Percentiles rank a stretch among this genome's conserved stretches.
Evolutionary conservation across 345 rosid genomes (phyloP).

Genomic region (Cardiospermum halicacabum): DNA sequence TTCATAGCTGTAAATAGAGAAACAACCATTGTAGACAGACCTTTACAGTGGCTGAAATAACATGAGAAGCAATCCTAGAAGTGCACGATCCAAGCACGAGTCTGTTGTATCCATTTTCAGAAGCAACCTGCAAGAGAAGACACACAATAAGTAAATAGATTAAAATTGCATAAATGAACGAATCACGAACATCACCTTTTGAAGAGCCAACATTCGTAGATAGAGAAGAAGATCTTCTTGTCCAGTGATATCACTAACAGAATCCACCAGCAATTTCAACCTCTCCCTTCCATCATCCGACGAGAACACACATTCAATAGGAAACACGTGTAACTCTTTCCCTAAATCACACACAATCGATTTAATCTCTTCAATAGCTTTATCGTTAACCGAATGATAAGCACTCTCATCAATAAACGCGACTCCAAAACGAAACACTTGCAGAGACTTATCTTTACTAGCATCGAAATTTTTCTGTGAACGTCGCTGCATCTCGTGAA

Average conservation of each 20-base stretch:
- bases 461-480: conserved; percentile 85
- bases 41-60: conserved; percentile 83
- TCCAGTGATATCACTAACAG: conserved; percentile 63
- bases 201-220: conserved; percentile 62
- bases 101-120: conserved; percentile 71
- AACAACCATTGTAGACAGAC: conserved; percentile 31
- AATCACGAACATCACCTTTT: conserved; percentile 45
- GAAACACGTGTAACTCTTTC: conserved; percentile 60
- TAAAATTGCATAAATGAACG: neutral
- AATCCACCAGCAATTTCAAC: conserved; percentile 44
- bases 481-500: conserved; percentile 74
- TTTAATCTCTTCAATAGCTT: conserved; percentile 42
- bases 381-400: conserved; percentile 23
- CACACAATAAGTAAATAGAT: neutral
- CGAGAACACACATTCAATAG: conserved; percentile 47
- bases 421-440: conserved; percentile 87
- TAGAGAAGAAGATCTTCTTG: conserved; percentile 76
- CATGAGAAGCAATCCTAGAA: conserved; percentile 85
- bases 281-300: conserved; percentile 47
- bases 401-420: conserved; percentile 69
- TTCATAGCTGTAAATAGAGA: too few species aligned
- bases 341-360: conserved; percentile 36
- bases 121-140: conserved; percentile 49
- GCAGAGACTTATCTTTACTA: conserved; percentile 69
- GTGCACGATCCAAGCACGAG: conserved; percentile 69